These are phyloP conservation scores for Zygosaccharomyces sapae DNA, from an alignment of 1,139 yeast species.

Conservation along the genomic window DNA sequence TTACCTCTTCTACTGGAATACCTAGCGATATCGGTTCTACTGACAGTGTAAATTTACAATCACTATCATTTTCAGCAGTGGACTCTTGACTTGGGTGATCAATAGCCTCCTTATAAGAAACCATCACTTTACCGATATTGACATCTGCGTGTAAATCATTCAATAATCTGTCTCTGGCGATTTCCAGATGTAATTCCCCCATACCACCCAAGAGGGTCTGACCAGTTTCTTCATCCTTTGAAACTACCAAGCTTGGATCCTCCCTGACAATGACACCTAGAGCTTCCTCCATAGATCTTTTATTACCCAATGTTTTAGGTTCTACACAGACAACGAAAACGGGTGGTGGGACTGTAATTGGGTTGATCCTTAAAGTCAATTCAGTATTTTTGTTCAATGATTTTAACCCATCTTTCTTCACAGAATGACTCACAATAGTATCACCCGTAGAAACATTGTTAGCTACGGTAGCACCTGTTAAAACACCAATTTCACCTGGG, in stretches of 20 bases:
- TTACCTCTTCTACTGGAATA: conserved; percentile 35
- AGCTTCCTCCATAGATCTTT: conserved; percentile 62
- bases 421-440: conserved; percentile 60
- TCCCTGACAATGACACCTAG: conserved; percentile 65
- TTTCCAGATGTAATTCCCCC: conserved; percentile 94
- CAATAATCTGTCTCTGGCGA: conserved; percentile 71
- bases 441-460: conserved; percentile 83
- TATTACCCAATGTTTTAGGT: conserved; percentile 80
- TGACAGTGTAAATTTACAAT: conserved; percentile 37
- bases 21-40: conserved; percentile 45
- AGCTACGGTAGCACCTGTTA: conserved; percentile 39
- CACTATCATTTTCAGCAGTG: conserved; percentile 30
- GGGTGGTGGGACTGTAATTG: conserved; percentile 86
- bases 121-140: conserved; percentile 75
- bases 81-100: conserved; percentile 21
- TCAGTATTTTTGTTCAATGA: conserved; percentile 42
- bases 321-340: conserved; percentile 83
- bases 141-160: conserved; percentile 80
- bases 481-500: conserved; percentile 88
- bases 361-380: conserved; percentile 54
- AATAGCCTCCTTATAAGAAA: conserved; percentile 80
- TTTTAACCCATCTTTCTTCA: conserved; percentile 47
- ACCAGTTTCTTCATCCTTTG: conserved; percentile 79
- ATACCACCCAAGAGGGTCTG: conserved; percentile 87
- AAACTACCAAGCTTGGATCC: conserved; percentile 70